phyloP scores from a whole-genome alignment of 352 stramenopile genomes.

The Pythium grandisporangium region DNA sequence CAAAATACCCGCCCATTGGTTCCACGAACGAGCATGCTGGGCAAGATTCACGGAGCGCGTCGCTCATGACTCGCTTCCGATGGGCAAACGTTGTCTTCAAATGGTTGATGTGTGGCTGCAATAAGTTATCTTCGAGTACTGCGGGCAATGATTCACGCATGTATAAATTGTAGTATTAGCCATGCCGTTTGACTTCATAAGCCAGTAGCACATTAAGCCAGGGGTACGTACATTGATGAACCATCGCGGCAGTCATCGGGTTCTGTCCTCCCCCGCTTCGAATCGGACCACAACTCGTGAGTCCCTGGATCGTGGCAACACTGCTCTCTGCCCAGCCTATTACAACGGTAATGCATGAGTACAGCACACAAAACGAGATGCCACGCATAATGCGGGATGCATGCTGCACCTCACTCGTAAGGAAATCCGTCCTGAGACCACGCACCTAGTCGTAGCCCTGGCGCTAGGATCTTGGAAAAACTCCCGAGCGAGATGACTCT shows the following conservation, averaged over 20 bases:
- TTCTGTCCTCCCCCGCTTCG: constrained; percentile 88
- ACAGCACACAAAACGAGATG: too few species aligned
- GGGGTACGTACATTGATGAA: constrained; percentile 48
- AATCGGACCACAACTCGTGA: constrained; percentile 73
- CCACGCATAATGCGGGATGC: too few species aligned
- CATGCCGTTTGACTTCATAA: too few species aligned
- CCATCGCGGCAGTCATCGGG: constrained; percentile 76
- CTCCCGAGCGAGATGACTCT: constrained; percentile 81
- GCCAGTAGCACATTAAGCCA: constrained; percentile 10
- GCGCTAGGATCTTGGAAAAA: constrained; percentile 94
- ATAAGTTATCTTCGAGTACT: constrained; percentile 51
- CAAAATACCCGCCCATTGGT: constrained; percentile 75
- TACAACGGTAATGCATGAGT: too few species aligned
- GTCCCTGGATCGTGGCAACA: constrained; percentile 34
- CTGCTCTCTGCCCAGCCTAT: constrained; percentile 62
- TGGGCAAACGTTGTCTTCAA: constrained; percentile 29
- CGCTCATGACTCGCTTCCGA: constrained; percentile 41
- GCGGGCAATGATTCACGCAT: constrained; percentile 13
- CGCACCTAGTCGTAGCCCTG: constrained; percentile 84
- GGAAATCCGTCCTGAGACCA: too few species aligned
- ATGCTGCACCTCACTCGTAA: too few species aligned
- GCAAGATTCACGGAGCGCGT: constrained; percentile 28
- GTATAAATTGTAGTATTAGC: too few species aligned
- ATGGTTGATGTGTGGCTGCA: constrained; percentile 35
- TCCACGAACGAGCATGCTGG: constrained; percentile 39